phyloP scores from a whole-genome alignment of 148 eudicot species.

The Rhododendron williamsianum region DNA sequence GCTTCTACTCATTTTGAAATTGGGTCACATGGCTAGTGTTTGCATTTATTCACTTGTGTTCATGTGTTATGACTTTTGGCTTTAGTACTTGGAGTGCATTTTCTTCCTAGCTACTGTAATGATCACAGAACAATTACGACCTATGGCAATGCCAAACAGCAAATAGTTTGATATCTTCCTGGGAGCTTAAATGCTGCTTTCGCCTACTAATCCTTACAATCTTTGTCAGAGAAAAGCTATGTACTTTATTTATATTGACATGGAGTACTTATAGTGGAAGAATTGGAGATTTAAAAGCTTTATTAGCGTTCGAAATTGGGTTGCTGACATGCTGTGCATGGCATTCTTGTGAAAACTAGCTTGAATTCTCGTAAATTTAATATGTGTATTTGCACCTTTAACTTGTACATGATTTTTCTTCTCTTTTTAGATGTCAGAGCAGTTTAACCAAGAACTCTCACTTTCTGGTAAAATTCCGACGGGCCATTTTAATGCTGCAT shows the following conservation, averaged over 20 bases:
- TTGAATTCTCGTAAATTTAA: neutral
- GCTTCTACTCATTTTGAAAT: neutral
- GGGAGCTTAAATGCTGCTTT: neutral
- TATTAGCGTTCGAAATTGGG: neutral
- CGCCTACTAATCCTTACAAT: neutral
- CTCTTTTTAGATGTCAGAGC: slow-evolving; percentile 44
- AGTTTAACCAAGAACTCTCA: slow-evolving; percentile 46
- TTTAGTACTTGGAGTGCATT: neutral
- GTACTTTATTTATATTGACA: neutral
- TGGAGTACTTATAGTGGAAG: neutral
- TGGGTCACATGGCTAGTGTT: neutral
- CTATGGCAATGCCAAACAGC: neutral
- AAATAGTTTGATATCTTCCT: neutral
- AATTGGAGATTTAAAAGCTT: neutral
- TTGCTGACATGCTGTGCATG: neutral
- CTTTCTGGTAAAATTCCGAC: slow-evolving; percentile 50
- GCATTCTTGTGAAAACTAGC: neutral
- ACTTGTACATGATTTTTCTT: neutral
- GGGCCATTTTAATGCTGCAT: slow-evolving; percentile 48
- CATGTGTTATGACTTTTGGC: neutral
- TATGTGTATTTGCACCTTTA: slow-evolving; percentile 2
- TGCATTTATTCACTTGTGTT: neutral
- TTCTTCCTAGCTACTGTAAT: neutral
- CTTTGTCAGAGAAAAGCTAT: neutral
- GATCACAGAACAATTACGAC: neutral